Conservation (phyloP, 208 protist species). For the Plasmodiophora brassicae region DNA sequence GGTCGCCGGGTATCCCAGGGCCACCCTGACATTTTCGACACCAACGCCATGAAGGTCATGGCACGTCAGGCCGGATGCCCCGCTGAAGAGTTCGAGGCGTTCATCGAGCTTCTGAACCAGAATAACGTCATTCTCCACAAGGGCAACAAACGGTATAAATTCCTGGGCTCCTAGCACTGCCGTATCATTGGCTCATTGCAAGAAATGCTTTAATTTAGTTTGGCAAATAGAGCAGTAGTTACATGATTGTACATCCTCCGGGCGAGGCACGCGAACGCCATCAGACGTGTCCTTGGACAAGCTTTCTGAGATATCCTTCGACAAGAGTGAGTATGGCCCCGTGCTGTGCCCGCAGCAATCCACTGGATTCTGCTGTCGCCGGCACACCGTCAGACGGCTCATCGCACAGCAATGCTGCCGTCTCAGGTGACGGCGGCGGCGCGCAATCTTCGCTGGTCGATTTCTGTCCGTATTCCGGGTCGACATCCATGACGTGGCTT, state of each 20-base stretch:
- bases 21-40: not conserved
- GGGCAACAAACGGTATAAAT: not conserved
- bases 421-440: not conserved
- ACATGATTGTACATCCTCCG: too few species aligned
- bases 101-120: not conserved
- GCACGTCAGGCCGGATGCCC: not conserved
- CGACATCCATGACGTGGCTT: not conserved
- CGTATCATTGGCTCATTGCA: too few species aligned
- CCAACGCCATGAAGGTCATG: not conserved
- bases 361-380: too few species aligned
- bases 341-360: too few species aligned
- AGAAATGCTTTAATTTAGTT: too few species aligned
- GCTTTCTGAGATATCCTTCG: too few species aligned
- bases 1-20: not conserved
- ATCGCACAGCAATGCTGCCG: not conserved
- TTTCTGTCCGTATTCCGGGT: not conserved
- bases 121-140: conserved; percentile 27
- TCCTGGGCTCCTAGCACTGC: too few species aligned
- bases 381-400: too few species aligned
- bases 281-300: too few species aligned
- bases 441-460: not conserved
- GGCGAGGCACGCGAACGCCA: too few species aligned
- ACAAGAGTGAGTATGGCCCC: too few species aligned
- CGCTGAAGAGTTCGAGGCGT: not conserved
- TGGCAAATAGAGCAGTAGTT: too few species aligned